phyloP scores from a whole-genome alignment of 1,284 basidiomycete genomes.

The Fomitiporia mediterranea region DNA sequence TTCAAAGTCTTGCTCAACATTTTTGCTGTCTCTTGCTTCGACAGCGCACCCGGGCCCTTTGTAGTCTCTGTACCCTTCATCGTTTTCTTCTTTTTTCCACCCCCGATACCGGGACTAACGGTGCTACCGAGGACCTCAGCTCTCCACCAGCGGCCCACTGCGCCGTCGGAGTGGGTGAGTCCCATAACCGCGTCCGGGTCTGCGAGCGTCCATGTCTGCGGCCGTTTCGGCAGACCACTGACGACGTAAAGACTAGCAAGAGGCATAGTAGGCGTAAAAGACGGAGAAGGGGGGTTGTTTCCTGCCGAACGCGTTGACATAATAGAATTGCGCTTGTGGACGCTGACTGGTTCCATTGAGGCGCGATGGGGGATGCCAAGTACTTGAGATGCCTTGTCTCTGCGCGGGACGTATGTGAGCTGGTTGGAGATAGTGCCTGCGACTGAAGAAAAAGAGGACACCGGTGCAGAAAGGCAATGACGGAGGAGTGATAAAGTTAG shows the following conservation, averaged over 20 bases:
- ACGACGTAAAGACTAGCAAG: conserved; percentile 82
- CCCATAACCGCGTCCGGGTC: conserved; percentile 85
- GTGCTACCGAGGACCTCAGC: conserved; percentile 91
- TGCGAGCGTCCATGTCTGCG: conserved; percentile 91
- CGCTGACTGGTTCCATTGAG: conserved; percentile 79
- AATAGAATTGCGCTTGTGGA: conserved; percentile 65
- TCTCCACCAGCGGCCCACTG: conserved; percentile 90
- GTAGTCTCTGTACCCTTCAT: conserved; percentile 55
- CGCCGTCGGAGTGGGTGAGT: conserved; percentile 81
- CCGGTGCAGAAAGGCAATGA: not conserved
- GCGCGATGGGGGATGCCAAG: conserved; percentile 66
- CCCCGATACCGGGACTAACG: conserved; percentile 76
- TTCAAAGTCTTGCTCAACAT: conserved; percentile 90
- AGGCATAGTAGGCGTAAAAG: conserved; percentile 60
- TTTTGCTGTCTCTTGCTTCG: conserved; percentile 80
- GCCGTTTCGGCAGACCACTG: conserved; percentile 77
- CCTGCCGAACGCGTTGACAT: conserved; percentile 71
- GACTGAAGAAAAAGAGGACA: conserved; percentile 1
- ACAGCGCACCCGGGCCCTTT: conserved; percentile 68
- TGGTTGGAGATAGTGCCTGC: conserved; percentile 10
- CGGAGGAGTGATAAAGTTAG: too few species aligned
- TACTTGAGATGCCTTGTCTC: conserved; percentile 61
- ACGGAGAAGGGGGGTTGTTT: conserved; percentile 43
- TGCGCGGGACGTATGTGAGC: conserved; percentile 22
- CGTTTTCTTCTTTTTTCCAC: conserved; percentile 54